phyloP scores from a whole-genome alignment of 192 early-diverging fungal genomes.

The Coemansia sp. region DNA sequence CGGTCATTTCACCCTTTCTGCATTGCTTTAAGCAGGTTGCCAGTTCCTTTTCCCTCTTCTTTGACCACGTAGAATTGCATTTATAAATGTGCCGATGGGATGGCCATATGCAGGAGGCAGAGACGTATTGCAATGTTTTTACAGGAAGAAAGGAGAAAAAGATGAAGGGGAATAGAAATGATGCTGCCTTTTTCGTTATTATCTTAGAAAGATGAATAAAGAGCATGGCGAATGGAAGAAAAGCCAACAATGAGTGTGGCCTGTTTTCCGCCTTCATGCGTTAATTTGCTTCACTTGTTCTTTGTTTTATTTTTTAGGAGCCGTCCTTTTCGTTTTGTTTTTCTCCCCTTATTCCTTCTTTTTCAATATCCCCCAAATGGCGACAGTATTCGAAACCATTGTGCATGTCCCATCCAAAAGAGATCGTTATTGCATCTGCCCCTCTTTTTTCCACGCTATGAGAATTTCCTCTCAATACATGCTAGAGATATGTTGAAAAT shows the following conservation, averaged over 20 bases:
- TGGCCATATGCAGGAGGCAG: not conserved
- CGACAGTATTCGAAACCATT: too few species aligned
- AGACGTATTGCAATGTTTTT: not conserved
- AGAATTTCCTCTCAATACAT: not conserved
- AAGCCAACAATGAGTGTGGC: not conserved
- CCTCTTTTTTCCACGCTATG: not conserved
- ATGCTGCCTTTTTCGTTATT: too few species aligned
- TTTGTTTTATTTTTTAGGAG: too few species aligned
- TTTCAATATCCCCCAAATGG: not conserved
- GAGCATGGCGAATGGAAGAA: not conserved
- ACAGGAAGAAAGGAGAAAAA: not conserved
- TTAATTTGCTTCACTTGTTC: slow-evolving; percentile 24
- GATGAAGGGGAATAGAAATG: not conserved
- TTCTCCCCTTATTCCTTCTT: not conserved
- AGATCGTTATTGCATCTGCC: not conserved
- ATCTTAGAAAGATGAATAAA: too few species aligned
- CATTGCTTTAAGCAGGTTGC: too few species aligned
- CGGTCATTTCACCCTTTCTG: too few species aligned
- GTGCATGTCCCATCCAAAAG: not conserved
- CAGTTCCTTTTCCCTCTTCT: not conserved
- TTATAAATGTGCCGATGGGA: not conserved
- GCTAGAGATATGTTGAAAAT: too few species aligned
- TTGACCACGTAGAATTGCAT: slow-evolving; percentile 1
- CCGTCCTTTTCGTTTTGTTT: not conserved
- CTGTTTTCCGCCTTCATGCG: slow-evolving; percentile 8